Conservation (phyloP, 148 eudicot genomes). For the Vaccinium corymbosum region DNA sequence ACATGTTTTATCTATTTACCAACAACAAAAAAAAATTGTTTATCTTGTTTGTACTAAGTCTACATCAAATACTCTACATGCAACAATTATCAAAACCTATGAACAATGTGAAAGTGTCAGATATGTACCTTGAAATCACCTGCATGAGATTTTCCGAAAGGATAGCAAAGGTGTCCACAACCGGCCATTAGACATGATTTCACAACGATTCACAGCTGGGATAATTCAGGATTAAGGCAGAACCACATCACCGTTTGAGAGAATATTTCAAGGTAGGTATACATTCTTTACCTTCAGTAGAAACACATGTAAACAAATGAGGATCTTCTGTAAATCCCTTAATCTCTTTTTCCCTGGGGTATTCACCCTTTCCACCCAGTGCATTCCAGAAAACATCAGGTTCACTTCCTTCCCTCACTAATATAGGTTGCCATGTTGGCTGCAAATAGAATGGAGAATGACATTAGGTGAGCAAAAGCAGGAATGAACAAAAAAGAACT, state of each 20-base stretch:
- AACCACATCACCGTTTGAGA: slow-evolving; percentile 20
- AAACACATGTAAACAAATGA: slow-evolving; percentile 30
- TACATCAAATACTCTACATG: not conserved
- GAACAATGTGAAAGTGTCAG: slow-evolving; percentile 14
- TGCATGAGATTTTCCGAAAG: slow-evolving; percentile 16
- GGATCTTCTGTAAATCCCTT: slow-evolving; percentile 29
- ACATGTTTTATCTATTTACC: not conserved
- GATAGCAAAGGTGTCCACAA: slow-evolving; percentile 23
- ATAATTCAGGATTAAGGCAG: slow-evolving; percentile 18
- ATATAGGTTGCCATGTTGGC: slow-evolving; percentile 45
- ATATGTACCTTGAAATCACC: slow-evolving; percentile 36
- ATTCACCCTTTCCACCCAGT: slow-evolving; percentile 39
- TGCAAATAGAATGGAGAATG: slow-evolving; percentile 16
- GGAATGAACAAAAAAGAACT: not conserved
- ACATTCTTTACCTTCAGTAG: slow-evolving; percentile 26
- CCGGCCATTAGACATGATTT: slow-evolving; percentile 25
- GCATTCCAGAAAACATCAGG: slow-evolving; percentile 37
- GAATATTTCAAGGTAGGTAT: not conserved
- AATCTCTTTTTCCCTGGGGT: slow-evolving; percentile 29
- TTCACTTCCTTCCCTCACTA: slow-evolving; percentile 44
- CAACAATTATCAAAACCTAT: slow-evolving; percentile 12
- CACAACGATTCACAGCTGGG: slow-evolving; percentile 22
- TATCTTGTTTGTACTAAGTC: not conserved
- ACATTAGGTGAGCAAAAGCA: not conserved
- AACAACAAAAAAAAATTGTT: too few relatives aligned